phyloP scores from a whole-genome alignment of 768 basidiomycete species.

The Mrakia gelida region DNA sequence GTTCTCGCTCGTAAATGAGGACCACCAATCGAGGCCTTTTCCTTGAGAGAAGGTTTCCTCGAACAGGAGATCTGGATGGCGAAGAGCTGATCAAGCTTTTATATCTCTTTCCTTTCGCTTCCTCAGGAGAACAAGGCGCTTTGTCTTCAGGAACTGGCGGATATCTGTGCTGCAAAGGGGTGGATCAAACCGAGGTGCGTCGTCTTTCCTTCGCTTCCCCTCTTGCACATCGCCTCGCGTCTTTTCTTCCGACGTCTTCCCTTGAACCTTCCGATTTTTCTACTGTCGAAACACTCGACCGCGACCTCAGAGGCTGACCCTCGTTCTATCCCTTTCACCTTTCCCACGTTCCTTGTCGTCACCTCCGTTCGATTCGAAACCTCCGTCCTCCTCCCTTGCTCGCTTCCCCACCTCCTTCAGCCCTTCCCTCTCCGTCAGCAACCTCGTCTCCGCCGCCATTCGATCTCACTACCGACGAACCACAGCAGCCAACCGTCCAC shows the following conservation, averaged over 20 bases:
- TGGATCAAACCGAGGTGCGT: constrained; percentile 27
- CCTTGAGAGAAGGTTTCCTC: background rate
- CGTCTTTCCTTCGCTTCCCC: background rate
- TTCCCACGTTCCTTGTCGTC: background rate
- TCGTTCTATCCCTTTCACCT: background rate
- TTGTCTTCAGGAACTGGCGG: constrained; percentile 7
- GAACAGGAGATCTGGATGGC: background rate
- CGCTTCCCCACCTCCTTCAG: background rate
- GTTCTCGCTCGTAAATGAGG: background rate
- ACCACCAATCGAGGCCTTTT: too few relatives aligned
- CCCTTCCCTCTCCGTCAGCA: background rate
- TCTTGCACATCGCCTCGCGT: too few relatives aligned
- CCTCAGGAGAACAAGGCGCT: constrained; percentile 29
- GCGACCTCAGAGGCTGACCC: background rate
- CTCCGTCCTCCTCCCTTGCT: too few relatives aligned
- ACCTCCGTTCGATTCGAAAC: too few relatives aligned
- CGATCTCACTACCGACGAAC: constrained; percentile 22
- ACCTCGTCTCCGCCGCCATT: constrained; percentile 12
- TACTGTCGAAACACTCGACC: too few relatives aligned
- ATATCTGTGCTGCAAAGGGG: constrained; percentile 4
- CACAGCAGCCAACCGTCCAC: background rate
- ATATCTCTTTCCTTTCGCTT: background rate
- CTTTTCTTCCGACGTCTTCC: background rate
- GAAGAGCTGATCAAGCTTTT: background rate
- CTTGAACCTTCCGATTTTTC: background rate